A percentile compares a stretch with the other conserved stretches of the same genome.
phyloP scores from a whole-genome alignment of 1,284 basidiomycete species.

The Laetiporus sulphureus region DNA sequence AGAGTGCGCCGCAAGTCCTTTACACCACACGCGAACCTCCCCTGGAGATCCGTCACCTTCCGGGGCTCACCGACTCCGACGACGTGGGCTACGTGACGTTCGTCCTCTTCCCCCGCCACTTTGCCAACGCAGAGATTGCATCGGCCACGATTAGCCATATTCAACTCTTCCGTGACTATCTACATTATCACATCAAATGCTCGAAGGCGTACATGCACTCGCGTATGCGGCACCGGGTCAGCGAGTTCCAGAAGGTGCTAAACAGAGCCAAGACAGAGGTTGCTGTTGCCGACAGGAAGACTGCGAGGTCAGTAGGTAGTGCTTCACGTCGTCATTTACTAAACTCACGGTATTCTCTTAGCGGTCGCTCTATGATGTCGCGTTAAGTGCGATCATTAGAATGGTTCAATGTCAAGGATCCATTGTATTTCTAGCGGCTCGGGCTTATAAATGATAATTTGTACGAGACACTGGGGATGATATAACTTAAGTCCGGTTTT shows the following conservation, averaged over 20 bases:
- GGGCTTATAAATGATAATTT: no score
- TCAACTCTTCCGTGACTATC: slow-evolving; percentile 95
- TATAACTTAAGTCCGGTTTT: no score
- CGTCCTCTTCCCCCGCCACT: slow-evolving; percentile 96
- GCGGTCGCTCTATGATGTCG: slow-evolving; percentile 14
- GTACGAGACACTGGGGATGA: no score
- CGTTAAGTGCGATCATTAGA: slow-evolving; percentile 6
- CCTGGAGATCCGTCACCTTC: slow-evolving; percentile 86
- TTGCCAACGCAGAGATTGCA: slow-evolving; percentile 68
- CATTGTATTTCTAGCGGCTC: no score
- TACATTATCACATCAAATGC: slow-evolving; percentile 99
- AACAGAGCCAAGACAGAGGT: slow-evolving; percentile 98
- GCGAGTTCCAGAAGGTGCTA: slow-evolving; percentile 96
- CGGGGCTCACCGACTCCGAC: slow-evolving; percentile 78
- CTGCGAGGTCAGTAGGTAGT: slow-evolving; percentile 63
- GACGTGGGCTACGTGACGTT: slow-evolving; percentile 99
- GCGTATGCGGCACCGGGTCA: slow-evolving; percentile 90
- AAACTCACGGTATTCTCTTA: neutral
- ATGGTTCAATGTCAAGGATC: no score
- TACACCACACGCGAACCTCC: slow-evolving; percentile 96
- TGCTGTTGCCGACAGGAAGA: slow-evolving; percentile 82
- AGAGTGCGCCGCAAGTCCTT: slow-evolving; percentile 97
- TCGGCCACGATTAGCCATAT: slow-evolving; percentile 91
- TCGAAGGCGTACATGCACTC: slow-evolving; percentile 99
- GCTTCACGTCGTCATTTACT: neutral